Conservation (phyloP, 805 yeast genomes). For the Zygoascus biomembranicola region DNA sequence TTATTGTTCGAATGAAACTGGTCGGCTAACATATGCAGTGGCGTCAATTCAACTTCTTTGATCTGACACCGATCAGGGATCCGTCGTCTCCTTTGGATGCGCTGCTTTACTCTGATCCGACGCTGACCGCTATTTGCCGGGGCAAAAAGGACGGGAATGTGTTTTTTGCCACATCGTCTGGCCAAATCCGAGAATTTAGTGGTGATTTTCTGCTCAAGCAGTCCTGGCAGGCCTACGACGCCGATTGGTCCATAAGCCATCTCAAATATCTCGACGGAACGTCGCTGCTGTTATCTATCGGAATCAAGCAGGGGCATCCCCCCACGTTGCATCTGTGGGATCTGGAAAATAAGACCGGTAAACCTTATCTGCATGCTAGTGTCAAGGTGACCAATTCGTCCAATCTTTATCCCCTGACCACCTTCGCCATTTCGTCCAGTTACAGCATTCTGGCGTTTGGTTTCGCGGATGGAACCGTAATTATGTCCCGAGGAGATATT, state of each 20-base stretch:
- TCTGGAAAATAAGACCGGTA: constrained; percentile 28
- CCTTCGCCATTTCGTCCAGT: constrained; percentile 46
- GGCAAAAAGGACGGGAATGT: constrained; percentile 39
- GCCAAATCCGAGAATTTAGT: constrained; percentile 50
- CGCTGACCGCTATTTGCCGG: constrained; percentile 55
- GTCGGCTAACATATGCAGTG: constrained; percentile 30
- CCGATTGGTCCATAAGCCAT: constrained; percentile 55
- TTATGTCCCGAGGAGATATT: constrained; percentile 80
- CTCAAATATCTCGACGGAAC: constrained; percentile 42
- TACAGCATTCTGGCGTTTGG: constrained; percentile 67
- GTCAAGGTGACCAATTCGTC: constrained; percentile 61
- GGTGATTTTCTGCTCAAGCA: constrained; percentile 37
- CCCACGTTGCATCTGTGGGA: constrained; percentile 67
- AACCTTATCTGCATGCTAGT: constrained; percentile 48
- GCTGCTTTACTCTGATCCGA: constrained; percentile 73
- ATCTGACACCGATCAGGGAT: constrained; percentile 72
- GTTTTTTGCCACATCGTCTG: constrained; percentile 50
- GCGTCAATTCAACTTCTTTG: constrained; percentile 85
- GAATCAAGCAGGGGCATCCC: constrained; percentile 67
- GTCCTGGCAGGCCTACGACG: constrained; percentile 56
- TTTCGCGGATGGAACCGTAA: constrained; percentile 74
- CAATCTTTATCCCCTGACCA: constrained; percentile 71
- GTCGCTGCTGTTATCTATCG: constrained; percentile 53
- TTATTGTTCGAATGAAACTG: background rate
- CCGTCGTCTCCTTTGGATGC: constrained; percentile 57